These are phyloP conservation scores for Pterocarpus santalinus DNA, from an alignment of 306 rosid species.

Conservation along the genomic window DNA sequence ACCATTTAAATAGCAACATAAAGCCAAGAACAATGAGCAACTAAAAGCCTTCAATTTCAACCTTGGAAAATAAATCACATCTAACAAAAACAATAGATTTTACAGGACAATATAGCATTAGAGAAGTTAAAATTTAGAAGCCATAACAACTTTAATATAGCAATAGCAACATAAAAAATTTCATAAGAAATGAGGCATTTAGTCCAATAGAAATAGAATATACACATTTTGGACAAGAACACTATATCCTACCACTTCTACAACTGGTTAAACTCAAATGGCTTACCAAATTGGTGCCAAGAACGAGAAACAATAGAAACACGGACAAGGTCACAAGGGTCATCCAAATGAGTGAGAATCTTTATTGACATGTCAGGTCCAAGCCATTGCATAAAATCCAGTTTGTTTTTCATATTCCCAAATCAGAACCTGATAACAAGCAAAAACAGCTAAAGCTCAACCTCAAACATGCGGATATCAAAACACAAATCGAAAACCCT, in stretches of 20 bases:
- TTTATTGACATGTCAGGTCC: slow-evolving; percentile 60
- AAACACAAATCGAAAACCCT: slow-evolving; percentile 5
- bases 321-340: slow-evolving; percentile 69
- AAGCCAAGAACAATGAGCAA: slow-evolving; percentile 27
- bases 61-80: background rate
- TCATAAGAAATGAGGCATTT: background rate
- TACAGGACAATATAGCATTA: slow-evolving; percentile 22
- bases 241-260: slow-evolving; percentile 2
- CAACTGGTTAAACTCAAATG: slow-evolving; percentile 26
- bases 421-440: slow-evolving; percentile 35
- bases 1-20: slow-evolving; percentile 38
- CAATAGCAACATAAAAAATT: background rate
- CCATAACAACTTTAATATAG: slow-evolving; percentile 2
- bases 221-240: slow-evolving; percentile 19
- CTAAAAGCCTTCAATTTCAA: slow-evolving; percentile 12
- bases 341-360: slow-evolving; percentile 67
- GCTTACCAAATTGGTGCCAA: slow-evolving; percentile 68
- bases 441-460: slow-evolving; percentile 34
- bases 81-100: background rate
- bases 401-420: slow-evolving; percentile 45
- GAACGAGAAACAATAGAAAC: slow-evolving; percentile 59
- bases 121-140: slow-evolving; percentile 23
- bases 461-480: background rate
- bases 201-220: slow-evolving; percentile 1
- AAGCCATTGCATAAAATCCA: slow-evolving; percentile 60